Conservation (phyloP, 2,329 filamentous ascomycete species). For the Aspergillus fijiensis region DNA sequence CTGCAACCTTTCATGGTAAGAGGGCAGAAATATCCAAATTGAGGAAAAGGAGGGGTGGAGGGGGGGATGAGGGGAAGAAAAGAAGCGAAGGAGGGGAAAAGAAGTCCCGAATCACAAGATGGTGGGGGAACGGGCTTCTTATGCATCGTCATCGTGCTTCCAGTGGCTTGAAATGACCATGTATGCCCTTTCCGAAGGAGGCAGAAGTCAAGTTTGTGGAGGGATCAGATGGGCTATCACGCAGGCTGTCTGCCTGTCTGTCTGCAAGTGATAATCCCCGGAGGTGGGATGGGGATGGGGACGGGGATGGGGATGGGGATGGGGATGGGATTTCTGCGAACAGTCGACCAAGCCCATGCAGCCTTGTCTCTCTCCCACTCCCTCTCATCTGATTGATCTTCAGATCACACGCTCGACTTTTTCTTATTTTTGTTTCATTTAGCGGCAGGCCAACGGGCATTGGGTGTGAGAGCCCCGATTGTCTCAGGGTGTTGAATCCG, state of each 20-base stretch:
- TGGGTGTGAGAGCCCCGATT: not conserved
- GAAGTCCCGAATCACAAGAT: constrained; percentile 12
- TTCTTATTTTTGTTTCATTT: not conserved
- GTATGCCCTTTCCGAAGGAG: not conserved
- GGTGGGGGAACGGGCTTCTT: not conserved
- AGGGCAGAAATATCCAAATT: not conserved
- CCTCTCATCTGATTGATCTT: not conserved
- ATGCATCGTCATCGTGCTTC: constrained; percentile 14
- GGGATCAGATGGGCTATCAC: not conserved
- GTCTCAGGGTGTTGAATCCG: not conserved
- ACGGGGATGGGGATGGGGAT: no score
- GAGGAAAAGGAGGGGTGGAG: not conserved
- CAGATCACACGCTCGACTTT: not conserved
- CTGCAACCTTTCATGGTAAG: not conserved
- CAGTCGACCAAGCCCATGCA: not conserved
- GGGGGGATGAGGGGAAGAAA: not conserved
- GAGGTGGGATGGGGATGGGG: not conserved
- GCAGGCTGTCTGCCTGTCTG: not conserved
- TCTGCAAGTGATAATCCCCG: not conserved
- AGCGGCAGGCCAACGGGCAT: not conserved
- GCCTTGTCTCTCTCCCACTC: not conserved
- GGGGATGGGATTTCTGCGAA: not conserved
- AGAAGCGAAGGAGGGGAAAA: not conserved
- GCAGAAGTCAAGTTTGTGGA: not conserved
- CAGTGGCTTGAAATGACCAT: constrained; percentile 10